These are phyloP conservation scores for Ambispora gerdemannii DNA, from an alignment of 192 early-diverging fungal genomes.

Conservation along the genomic window DNA sequence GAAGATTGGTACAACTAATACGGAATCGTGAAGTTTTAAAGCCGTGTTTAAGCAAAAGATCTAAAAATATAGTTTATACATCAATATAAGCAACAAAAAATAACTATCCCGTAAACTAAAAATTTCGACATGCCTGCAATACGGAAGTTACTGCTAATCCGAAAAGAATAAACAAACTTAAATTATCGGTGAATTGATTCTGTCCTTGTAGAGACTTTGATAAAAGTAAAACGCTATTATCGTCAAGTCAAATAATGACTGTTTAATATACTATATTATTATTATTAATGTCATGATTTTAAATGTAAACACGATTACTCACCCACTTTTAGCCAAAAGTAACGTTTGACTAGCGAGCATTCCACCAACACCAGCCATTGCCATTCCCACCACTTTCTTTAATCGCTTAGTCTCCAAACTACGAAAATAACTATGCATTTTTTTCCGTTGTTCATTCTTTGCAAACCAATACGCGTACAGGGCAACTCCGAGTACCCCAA, in stretches of 20 bases:
- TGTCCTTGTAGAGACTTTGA: constrained; percentile 36
- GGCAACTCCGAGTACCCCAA: constrained; percentile 12
- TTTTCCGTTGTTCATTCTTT: constrained; percentile 33
- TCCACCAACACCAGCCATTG: constrained; percentile 55
- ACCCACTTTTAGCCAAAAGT: constrained; percentile 58
- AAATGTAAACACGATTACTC: constrained; percentile 2
- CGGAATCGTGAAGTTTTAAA: constrained; percentile 54
- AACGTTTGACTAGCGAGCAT: constrained; percentile 57
- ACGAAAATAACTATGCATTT: constrained; percentile 29
- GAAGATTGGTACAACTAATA: constrained; percentile 58
- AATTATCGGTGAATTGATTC: constrained; percentile 54
- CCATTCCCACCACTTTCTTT: constrained; percentile 52
- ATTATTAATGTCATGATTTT: neutral
- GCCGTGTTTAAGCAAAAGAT: constrained; percentile 59
- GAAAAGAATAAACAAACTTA: constrained; percentile 52
- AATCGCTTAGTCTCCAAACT: constrained; percentile 34
- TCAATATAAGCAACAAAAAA: neutral
- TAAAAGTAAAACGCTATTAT: constrained; percentile 43
- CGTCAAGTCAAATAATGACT: neutral
- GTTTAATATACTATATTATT: neutral
- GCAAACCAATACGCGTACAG: constrained; percentile 22
- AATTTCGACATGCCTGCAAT: constrained; percentile 42
- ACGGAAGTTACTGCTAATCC: constrained; percentile 50
- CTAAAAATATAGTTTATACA: constrained; percentile 36
- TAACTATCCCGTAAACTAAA: neutral